These are phyloP conservation scores for Crucibulum laeve DNA, from an alignment of 768 basidiomycete species.

Conservation along the genomic window DNA sequence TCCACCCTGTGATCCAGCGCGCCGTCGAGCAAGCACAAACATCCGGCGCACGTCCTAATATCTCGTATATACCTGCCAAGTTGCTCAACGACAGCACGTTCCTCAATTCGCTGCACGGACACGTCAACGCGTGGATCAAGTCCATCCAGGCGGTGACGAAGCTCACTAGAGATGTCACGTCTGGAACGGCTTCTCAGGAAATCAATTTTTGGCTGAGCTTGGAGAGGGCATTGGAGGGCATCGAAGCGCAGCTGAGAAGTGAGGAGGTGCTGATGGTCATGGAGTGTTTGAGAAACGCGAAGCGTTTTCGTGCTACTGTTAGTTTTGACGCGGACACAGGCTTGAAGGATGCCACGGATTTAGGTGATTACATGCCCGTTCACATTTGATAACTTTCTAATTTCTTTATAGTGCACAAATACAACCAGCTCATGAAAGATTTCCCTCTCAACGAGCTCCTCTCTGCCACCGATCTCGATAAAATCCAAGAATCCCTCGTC, in stretches of 20 bases:
- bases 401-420: slow-evolving; percentile 75
- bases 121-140: slow-evolving; percentile 98
- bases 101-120: slow-evolving; percentile 87
- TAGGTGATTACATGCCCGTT: slow-evolving; percentile 45
- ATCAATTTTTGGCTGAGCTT: slow-evolving; percentile 99
- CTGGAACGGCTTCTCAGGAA: slow-evolving; percentile 96
- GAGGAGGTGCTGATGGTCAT: slow-evolving; percentile 92
- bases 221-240: slow-evolving; percentile 89
- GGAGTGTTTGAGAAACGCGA: slow-evolving; percentile 93
- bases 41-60: slow-evolving; percentile 59
- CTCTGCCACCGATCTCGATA: slow-evolving; percentile 93
- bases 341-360: slow-evolving; percentile 87
- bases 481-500: slow-evolving; percentile 84
- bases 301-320: slow-evolving; percentile 95
- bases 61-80: slow-evolving; percentile 68
- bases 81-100: slow-evolving; percentile 85
- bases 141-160: slow-evolving; percentile 96
- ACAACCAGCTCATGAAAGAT: slow-evolving; percentile 98
- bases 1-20: slow-evolving; percentile 85
- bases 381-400: background rate
- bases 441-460: slow-evolving; percentile 96
- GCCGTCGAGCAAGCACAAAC: slow-evolving; percentile 75
- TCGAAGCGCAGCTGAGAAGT: slow-evolving; percentile 86
- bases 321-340: slow-evolving; percentile 98
- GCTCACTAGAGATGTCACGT: slow-evolving; percentile 87